Base-by-base conservation (phyloP, 768 basidiomycete genomes). In the Mycena galopus region DNA sequence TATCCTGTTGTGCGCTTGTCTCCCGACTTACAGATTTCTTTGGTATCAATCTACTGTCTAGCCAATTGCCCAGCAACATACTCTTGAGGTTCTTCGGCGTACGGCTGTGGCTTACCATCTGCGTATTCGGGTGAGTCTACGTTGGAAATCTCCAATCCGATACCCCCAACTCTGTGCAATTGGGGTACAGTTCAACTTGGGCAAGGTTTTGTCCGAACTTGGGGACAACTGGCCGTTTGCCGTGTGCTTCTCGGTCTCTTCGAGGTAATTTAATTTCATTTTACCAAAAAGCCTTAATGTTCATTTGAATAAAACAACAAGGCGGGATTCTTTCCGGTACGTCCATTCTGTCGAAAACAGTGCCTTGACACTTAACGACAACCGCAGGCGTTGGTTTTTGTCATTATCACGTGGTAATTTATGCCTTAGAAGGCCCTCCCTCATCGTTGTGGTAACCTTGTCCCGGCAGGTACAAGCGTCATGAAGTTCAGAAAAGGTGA, bases 351-450 rank as follows among this genome's bases (percentile, higher is more conserved):
- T 42, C 21, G 16, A 33, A 44, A 47, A 19, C 30, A 25, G 4
- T 47, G 11, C 35, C 25, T 17, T 4, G 27, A 35, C n/a, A 53
- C 50, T 53, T 12, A 58, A 19, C 42, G 10, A 39, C 23, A 58
- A 69, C 12, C 29, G 11, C 30, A 57, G 68, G 51, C 67, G 25
- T 32, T 68, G 51, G 67, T 61, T 9, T 68, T 61, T 39, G 37
- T 69, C 29, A 63, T 69, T 27, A 63, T 61, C 39, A 69, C 68
- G 14, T 63, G 68, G 55, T 63, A 63, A 68, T 60, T 59, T 33
- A 51, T 35, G 25, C 44, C 32, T 19, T 23, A 16, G 19, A 9
- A n/a, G 19, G 17, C 19, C 23, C 21, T 9, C 21, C 35, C 25
- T 29, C 29, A 21, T 57, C 55, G 55, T 33, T 57, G 33, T 59